Evolutionary conservation across 202 grass and related monocot genomes (phyloP).

Genomic region (Zizania palustris): DNA sequence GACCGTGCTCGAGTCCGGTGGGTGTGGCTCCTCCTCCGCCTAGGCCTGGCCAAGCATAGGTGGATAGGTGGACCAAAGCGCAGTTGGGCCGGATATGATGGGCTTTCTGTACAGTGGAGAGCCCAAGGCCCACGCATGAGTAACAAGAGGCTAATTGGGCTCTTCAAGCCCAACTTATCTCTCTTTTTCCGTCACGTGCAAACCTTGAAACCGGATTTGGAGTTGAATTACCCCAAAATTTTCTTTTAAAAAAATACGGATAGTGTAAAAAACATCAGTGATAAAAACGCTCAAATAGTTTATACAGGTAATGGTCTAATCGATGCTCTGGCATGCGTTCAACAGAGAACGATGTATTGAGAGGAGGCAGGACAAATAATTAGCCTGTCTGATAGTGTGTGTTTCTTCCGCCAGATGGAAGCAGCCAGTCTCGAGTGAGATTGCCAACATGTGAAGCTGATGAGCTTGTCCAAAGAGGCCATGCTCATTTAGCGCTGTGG

Average conservation of each 20-base stretch:
- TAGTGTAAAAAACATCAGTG: too few relatives aligned
- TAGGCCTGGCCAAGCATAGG: background rate
- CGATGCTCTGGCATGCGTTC: background rate
- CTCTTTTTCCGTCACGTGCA: too few relatives aligned
- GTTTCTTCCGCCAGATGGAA: background rate
- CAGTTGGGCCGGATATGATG: too few relatives aligned
- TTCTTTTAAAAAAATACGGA: too few relatives aligned
- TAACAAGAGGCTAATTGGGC: too few relatives aligned
- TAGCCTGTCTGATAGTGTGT: background rate
- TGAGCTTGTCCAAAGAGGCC: constrained; percentile 34
- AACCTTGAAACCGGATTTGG: too few relatives aligned
- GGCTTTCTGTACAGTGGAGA: too few relatives aligned
- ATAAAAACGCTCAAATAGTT: too few relatives aligned
- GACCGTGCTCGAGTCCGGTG: background rate
- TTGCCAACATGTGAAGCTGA: background rate
- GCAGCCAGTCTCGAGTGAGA: background rate
- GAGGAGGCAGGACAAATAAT: background rate
- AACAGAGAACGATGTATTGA: background rate
- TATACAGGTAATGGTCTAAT: background rate
- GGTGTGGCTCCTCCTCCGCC: background rate
- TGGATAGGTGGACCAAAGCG: background rate
- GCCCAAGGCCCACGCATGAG: too few relatives aligned
- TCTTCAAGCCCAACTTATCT: too few relatives aligned
- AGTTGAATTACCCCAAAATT: too few relatives aligned
- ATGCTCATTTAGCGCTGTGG: constrained; percentile 37